Evolutionary conservation across 169 alveolate genomes (phyloP), one percentile per base, ranked within the genome.

Genomic region (Plasmodium gallinaceum): DNA sequence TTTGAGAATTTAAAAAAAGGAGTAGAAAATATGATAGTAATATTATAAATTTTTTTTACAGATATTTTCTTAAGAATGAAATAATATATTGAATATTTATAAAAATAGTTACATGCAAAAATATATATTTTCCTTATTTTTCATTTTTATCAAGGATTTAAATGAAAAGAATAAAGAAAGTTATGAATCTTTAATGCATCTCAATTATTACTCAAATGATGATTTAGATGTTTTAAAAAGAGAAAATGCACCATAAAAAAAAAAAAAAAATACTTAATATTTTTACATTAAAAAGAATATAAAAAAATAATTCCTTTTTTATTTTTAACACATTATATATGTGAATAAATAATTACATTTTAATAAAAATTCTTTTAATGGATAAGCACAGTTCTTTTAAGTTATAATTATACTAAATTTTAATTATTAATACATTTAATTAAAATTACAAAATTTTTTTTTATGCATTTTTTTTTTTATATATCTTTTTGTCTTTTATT

Each of bases 181-280:
- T 26, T 78, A 78, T 58, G 76, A 78, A 58, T 75, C 89, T 7
- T 64, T 78, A 14, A 78, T 78, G 89, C 89, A 78, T 46, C 69
- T 78, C 9, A 78, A 78, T 58, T 78, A 78, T 78, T 78, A 45
- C 42, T 45, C 75, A n/a, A 62, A 78, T 78, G 78, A 64, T 24
- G 89, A 78, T 65, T 45, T 78, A 26, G 89, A 78, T 52, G n/a
- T 78, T 43, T 64, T 78, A 69, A 78, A 78, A 78, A 78, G 89
- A 43, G 78, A 78, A 78, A 78, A 18, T 69, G 45, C 48, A 43
- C 51, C 39, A 12, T 64, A 65, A 43, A 37, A 26, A 16, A 12
- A 46, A 39, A 12, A 58, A 20, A 51, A 61, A 16, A 14, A 26
- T n/a, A n/a, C n/a, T n/a, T n/a, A 14, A 26, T 32, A 32, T 2